Evolutionary conservation across 2,329 filamentous ascomycete species (phyloP), one percentile per base, ranked within the genome.

Genomic region (Epichloe coenophiala): DNA sequence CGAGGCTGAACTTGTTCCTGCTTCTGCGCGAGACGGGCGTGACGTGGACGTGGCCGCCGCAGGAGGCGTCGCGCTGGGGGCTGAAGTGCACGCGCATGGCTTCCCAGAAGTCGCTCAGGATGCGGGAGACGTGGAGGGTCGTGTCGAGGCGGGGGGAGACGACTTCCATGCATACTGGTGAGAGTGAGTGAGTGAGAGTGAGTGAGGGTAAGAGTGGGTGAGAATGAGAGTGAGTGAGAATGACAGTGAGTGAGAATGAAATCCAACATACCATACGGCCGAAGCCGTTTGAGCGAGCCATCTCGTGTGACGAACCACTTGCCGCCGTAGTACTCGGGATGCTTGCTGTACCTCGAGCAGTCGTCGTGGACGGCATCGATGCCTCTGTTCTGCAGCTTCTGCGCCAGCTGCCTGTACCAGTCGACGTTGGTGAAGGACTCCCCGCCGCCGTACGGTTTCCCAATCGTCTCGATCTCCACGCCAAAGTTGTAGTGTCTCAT

Each of bases 271-370:
- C 65, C 65, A 47, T 60, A 61, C 9, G 66, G 66, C 35, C 59
- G 58, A 48, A 63, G 62, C n/a, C 66, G 58, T 55, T 68, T 66
- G 42, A 69, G 55, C 21, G 67, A 69, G 5, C 66, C 67, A 52
- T 69, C 67, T 33, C 65, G 60, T 11, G 67, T 69, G 50, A 69
- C 65, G 53, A 68, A 69, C 67, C 67, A 69, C 56, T 69, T 69
- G 15, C 65, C 65, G 51, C 65, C 65, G 45, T 69, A 69, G 55
- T 69, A 68, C 54, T 69, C 67, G 2, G 67, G 67, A 33, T 68
- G 67, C 52, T 69, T 69, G 61, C 63, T 66, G 55, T 68, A 68
- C 43, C 58, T 60, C 38, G 64, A 67, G 53, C 63, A 62, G 55
- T 67, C 65, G 51, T 69, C 65, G 53, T 67, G 61, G 4, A 65